A percentile compares a stretch with the other conserved stretches of the same genome.
Evolutionary conservation across 164 flowering plant species (phyloP).

Genomic region (Euptelea pleiosperma): DNA sequence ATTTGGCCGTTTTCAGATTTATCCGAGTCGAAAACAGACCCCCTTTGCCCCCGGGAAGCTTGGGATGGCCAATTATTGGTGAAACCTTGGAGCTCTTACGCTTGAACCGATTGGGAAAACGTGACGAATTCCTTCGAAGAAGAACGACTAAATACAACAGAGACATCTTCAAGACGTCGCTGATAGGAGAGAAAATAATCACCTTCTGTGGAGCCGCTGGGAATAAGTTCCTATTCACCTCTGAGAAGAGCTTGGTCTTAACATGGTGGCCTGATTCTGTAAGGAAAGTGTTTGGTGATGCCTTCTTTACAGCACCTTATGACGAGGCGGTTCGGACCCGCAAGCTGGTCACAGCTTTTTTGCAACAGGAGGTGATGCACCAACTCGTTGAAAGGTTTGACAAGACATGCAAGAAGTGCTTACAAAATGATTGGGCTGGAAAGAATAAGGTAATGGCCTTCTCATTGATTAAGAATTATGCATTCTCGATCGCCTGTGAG

Average conservation of each 20-base stretch:
- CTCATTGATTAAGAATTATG: constrained; percentile 4
- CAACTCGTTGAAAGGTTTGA: constrained; percentile 1
- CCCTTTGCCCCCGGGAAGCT: constrained; percentile 2
- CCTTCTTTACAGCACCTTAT: not conserved
- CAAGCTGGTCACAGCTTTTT: constrained; percentile 4
- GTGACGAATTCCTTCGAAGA: not conserved
- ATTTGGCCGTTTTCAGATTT: not conserved
- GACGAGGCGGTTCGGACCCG: not conserved
- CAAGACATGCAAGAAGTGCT: too few relatives aligned
- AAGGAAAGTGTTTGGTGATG: not conserved
- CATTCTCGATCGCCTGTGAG: not conserved
- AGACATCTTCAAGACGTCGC: constrained; percentile 4
- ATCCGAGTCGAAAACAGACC: not conserved
- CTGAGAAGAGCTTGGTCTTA: not conserved
- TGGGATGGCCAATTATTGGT: too few relatives aligned
- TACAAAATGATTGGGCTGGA: too few relatives aligned
- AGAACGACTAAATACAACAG: not conserved
- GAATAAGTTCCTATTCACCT: too few relatives aligned
- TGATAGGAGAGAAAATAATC: constrained; percentile 1
- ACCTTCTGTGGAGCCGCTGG: too few relatives aligned
- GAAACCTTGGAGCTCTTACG: constrained; percentile 1
- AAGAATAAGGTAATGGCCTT: constrained; percentile 2
- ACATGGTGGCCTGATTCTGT: constrained; percentile 4
- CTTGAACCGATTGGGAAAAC: not conserved
- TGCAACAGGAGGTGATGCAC: not conserved